These are phyloP conservation scores for Fusarium multiceps DNA, from an alignment of 2,329 filamentous ascomycete genomes.

Conservation along the genomic window DNA sequence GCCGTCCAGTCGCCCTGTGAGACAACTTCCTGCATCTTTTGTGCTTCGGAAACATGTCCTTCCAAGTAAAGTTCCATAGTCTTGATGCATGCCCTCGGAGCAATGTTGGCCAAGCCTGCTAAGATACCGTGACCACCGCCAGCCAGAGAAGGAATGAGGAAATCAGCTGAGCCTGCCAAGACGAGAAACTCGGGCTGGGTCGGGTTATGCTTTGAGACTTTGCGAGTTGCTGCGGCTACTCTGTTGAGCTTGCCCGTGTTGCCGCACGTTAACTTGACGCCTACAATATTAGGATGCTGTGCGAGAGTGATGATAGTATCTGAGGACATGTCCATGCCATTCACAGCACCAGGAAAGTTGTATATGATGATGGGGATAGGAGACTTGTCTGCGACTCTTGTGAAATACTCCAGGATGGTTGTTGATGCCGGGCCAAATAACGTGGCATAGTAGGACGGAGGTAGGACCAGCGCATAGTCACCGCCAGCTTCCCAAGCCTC, in stretches of 20 bases:
- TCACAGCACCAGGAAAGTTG: conserved; percentile 74
- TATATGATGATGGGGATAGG: conserved; percentile 76
- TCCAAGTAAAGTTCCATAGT: conserved; percentile 69
- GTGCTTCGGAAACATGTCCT: conserved; percentile 69
- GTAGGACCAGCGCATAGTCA: conserved; percentile 80
- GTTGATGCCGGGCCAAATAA: conserved; percentile 65
- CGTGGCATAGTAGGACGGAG: conserved; percentile 79
- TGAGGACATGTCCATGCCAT: conserved; percentile 72
- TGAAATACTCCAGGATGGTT: conserved; percentile 74
- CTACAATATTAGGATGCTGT: conserved; percentile 73
- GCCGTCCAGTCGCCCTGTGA: conserved; percentile 78
- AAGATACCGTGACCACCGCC: conserved; percentile 78
- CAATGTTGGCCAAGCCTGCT: conserved; percentile 77
- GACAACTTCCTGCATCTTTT: conserved; percentile 71
- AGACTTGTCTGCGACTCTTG: conserved; percentile 69
- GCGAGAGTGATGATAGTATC: conserved; percentile 70
- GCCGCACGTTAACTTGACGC: conserved; percentile 76
- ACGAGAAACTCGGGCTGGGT: conserved; percentile 67
- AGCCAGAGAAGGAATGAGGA: conserved; percentile 74
- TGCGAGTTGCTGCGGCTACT: conserved; percentile 68
- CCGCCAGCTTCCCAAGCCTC: conserved; percentile 77
- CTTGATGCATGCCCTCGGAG: conserved; percentile 72
- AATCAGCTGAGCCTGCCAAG: conserved; percentile 79
- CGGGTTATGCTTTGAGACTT: conserved; percentile 37
- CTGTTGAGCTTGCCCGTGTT: conserved; percentile 77